These are phyloP conservation scores for Neocallimastix lanati DNA, from an alignment of 192 early-diverging fungal genomes.

Conservation along the genomic window DNA sequence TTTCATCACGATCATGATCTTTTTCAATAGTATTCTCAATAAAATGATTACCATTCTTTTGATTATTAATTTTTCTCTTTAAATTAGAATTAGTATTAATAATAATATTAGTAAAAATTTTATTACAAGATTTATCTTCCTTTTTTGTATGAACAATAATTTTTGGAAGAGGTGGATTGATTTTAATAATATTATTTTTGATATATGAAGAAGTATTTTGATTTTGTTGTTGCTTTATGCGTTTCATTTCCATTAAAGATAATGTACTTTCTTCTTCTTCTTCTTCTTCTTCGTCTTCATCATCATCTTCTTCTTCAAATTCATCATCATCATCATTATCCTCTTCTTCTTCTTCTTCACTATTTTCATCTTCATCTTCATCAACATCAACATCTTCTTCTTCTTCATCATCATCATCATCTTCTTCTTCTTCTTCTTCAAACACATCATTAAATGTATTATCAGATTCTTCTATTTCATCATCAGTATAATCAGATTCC, in stretches of 20 bases:
- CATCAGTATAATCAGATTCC: not conserved
- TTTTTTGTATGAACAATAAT: not conserved
- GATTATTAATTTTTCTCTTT: no score
- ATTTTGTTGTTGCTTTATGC: not conserved
- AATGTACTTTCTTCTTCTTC: not conserved
- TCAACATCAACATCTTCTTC: not conserved
- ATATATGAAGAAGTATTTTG: not conserved
- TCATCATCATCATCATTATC: not conserved
- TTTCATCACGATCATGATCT: no score
- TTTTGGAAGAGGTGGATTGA: not conserved
- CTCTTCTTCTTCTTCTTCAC: not conserved
- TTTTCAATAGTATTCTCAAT: no score
- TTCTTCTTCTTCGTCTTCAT: no score
- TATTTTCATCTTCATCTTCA: not conserved
- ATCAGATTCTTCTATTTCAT: no score
- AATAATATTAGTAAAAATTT: no score
- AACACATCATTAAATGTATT: not conserved
- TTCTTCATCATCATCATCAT: not conserved
- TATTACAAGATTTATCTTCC: no score
- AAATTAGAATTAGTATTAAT: no score
- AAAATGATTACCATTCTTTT: no score
- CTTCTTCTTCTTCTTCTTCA: not conserved
- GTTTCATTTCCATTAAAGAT: not conserved
- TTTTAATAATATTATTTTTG: not conserved
- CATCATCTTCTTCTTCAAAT: no score